Evolutionary conservation across 2,329 filamentous ascomycete species (phyloP), one percentile per base, ranked within the genome.

Genomic region (Periconia digitata): DNA sequence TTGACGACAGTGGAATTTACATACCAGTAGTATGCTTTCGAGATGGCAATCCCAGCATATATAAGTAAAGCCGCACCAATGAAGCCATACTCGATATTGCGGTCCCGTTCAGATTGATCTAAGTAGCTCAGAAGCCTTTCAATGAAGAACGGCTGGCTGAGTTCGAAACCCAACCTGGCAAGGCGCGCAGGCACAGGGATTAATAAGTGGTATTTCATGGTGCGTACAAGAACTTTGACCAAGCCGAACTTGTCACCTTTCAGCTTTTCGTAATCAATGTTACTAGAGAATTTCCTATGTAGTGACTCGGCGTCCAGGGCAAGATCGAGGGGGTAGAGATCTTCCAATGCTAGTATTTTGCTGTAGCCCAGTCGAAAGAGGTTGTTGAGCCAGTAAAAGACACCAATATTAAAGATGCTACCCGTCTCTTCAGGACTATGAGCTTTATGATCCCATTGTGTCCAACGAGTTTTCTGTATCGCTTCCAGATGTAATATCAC

Each of bases 321-420:
- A 15, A 21, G 49, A 44, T 65, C 62, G 8, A 66, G 53, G 6
- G 52, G 53, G 41, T 59, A 68, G 10, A 73, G 54, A 47, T 64
- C 57, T n/a, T 67, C 54, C 12, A 65, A 52, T 2, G 46, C 55
- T 3, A 73, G 44, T 20, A 66, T 50, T 1, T 55, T 63, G 10
- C 47, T 47, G 40, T 62, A 70, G 0, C 71, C 70, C 10, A 47
- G 10, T 13, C 48, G 27, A 40, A 73, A 69, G 6, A 73, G 49
- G 6, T 51, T 51, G 34, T 69, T 72, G 10, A 73, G 45, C 71
- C 71, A 74, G 55, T 55, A 66, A 48, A 71, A 70, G 24, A 72
- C 46, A 15, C 61, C 56, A n/a, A 66, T 62, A 24, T 53, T 60
- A 40, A 67, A 66, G 5, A 73, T 50, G 13, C 69, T 63, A 45